These are phyloP conservation scores for Coemansia sp. DNA, from an alignment of 192 early-diverging fungal species.

Conservation along the genomic window DNA sequence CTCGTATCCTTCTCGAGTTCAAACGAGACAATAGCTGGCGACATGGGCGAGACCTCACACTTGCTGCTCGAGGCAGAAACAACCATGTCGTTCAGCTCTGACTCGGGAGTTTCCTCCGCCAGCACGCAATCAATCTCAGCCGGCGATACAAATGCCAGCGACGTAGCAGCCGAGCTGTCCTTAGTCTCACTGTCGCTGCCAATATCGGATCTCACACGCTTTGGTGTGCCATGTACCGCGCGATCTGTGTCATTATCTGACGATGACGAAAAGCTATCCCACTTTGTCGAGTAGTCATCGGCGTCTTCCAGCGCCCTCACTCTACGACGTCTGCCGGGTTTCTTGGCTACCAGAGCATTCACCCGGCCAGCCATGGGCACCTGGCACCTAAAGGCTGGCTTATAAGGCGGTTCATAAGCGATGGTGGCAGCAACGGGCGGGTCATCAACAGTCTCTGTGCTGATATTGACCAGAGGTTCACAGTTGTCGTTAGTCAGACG, in stretches of 20 bases:
- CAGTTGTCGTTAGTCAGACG: constrained; percentile 29
- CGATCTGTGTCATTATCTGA: constrained; percentile 12
- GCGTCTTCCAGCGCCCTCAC: background rate
- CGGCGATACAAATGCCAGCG: constrained; percentile 20
- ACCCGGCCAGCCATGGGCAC: background rate
- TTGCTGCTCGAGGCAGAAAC: background rate
- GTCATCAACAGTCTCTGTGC: background rate
- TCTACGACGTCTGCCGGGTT: background rate
- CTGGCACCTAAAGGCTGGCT: background rate
- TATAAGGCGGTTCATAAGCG: background rate
- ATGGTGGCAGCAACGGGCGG: background rate
- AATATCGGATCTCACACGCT: constrained; percentile 42
- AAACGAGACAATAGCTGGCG: background rate
- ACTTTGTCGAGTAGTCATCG: constrained; percentile 6
- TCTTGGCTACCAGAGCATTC: background rate
- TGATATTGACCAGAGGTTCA: constrained; percentile 24
- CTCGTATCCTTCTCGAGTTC: background rate
- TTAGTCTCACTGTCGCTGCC: constrained; percentile 28
- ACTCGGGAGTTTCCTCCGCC: background rate
- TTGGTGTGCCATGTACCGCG: constrained; percentile 21
- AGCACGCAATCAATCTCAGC: background rate
- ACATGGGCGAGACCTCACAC: background rate
- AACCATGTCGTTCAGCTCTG: background rate
- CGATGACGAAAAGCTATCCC: constrained; percentile 8
- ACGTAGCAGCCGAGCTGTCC: constrained; percentile 21